Conservation (phyloP, 257 asterid genomes). For the Linderniella brevidens region DNA sequence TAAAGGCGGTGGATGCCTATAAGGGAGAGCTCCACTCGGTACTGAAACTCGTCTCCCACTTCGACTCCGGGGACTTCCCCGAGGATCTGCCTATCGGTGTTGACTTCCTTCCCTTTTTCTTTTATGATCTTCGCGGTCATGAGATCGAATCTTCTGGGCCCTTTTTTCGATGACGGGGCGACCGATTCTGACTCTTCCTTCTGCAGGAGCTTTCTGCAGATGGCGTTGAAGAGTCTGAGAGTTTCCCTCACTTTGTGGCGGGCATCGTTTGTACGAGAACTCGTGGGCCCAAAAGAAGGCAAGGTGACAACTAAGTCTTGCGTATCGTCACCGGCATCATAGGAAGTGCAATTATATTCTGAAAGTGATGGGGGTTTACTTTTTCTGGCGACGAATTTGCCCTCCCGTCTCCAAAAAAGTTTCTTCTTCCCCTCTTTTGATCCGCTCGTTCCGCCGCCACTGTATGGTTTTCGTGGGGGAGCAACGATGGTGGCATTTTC, state of each 20-base stretch:
- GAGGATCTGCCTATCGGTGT: conserved; percentile 21
- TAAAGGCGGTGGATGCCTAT: conserved; percentile 65
- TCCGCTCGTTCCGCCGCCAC: too few species aligned
- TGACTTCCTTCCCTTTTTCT: conserved; percentile 31
- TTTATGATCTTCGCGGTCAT: conserved; percentile 31
- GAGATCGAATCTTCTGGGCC: conserved; percentile 46
- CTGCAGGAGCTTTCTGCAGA: conserved; percentile 67
- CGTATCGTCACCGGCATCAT: not conserved
- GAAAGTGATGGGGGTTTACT: too few species aligned
- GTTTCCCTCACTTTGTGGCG: conserved; percentile 62
- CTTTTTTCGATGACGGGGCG: conserved; percentile 27
- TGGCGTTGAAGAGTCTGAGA: conserved; percentile 41
- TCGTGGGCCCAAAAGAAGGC: conserved; percentile 53
- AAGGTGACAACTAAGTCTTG: conserved; percentile 21
- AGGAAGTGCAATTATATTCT: too few species aligned
- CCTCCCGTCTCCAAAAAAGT: conserved; percentile 8
- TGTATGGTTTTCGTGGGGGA: too few species aligned
- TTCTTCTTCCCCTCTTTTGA: too few species aligned
- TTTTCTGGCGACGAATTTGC: conserved; percentile 3
- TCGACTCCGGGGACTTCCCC: conserved; percentile 73
- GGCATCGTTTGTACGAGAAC: conserved; percentile 41
- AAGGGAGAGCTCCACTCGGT: conserved; percentile 65
- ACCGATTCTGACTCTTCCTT: conserved; percentile 43
- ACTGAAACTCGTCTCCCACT: conserved; percentile 84
- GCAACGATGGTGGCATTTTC: too few species aligned